Percentiles rank a stretch among this genome's conserved stretches.
Evolutionary conservation across 177 flowering plant genomes (phyloP).

Genomic region (Tripterygium wilfordii): DNA sequence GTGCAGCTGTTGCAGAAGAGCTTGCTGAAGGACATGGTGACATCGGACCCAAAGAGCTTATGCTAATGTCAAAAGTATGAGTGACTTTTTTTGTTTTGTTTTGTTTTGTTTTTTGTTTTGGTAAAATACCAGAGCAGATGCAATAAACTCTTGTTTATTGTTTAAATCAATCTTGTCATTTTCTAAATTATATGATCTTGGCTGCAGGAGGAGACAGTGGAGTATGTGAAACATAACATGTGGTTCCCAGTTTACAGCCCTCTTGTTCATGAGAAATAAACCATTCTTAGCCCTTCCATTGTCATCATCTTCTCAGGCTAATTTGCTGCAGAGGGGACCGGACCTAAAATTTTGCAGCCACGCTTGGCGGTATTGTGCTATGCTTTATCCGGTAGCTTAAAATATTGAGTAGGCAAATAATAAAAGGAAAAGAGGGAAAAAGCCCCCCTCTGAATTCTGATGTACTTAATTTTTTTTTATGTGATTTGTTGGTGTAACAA

Average conservation of each 20-base stretch:
- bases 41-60: conserved; percentile 69
- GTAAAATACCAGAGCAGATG: too few species aligned
- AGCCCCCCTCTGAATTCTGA: background rate
- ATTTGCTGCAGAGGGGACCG: background rate
- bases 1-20: conserved; percentile 76
- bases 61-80: conserved; percentile 79
- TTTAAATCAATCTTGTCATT: too few species aligned
- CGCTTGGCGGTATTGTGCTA: background rate
- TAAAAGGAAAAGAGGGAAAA: background rate
- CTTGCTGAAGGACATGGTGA: conserved; percentile 89
- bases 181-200: background rate
- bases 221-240: conserved; percentile 65
- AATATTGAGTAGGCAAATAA: background rate
- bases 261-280: conserved; percentile 67
- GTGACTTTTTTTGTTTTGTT: background rate
- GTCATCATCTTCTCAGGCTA: background rate
- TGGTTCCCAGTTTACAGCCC: conserved; percentile 93
- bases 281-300: background rate
- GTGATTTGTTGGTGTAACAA: background rate
- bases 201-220: conserved; percentile 72
- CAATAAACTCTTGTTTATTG: too few species aligned
- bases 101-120: background rate
- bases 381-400: background rate
- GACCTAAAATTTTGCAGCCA: background rate
- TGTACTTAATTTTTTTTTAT: background rate